Evolutionary conservation across 768 basidiomycete genomes (phyloP).

Genomic region (Chlorophyllum brunneum): DNA sequence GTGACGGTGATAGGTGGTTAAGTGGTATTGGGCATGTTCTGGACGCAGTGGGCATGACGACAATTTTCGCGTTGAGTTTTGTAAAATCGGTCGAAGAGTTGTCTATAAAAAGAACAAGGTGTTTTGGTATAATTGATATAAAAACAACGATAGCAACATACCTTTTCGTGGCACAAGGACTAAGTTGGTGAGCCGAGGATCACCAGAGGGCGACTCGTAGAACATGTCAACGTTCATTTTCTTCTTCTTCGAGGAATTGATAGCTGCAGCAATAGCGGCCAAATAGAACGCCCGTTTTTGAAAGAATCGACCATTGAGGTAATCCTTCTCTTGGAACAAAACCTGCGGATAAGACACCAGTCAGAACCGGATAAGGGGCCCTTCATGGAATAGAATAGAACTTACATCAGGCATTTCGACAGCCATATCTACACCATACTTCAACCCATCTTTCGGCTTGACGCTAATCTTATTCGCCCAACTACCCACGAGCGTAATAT

Average conservation of each 20-base stretch:
- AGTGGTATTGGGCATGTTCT: constrained; percentile 59
- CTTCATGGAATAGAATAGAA: constrained; percentile 10
- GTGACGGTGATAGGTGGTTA: constrained; percentile 66
- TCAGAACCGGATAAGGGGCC: neutral
- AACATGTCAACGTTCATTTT: constrained; percentile 52
- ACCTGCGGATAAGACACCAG: constrained; percentile 28
- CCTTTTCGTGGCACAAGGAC: constrained; percentile 56
- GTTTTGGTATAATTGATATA: constrained; percentile 20
- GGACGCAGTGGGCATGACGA: constrained; percentile 68
- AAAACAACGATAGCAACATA: constrained; percentile 26
- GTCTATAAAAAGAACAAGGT: constrained; percentile 31
- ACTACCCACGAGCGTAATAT: constrained; percentile 78
- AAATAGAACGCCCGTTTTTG: constrained; percentile 92
- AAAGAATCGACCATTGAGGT: constrained; percentile 84
- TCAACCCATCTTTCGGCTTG: constrained; percentile 60
- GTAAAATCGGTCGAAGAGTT: constrained; percentile 52
- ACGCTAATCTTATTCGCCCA: constrained; percentile 80
- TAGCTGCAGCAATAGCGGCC: constrained; percentile 65
- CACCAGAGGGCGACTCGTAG: constrained; percentile 55
- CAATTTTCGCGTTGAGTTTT: constrained; percentile 67
- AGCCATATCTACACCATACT: constrained; percentile 74
- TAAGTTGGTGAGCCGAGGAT: constrained; percentile 64
- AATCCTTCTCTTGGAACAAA: constrained; percentile 96
- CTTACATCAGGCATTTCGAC: constrained; percentile 85
- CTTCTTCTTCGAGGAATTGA: constrained; percentile 40